phyloP scores from a whole-genome alignment of 805 yeast species.

The Teunomyces pallodes region DNA sequence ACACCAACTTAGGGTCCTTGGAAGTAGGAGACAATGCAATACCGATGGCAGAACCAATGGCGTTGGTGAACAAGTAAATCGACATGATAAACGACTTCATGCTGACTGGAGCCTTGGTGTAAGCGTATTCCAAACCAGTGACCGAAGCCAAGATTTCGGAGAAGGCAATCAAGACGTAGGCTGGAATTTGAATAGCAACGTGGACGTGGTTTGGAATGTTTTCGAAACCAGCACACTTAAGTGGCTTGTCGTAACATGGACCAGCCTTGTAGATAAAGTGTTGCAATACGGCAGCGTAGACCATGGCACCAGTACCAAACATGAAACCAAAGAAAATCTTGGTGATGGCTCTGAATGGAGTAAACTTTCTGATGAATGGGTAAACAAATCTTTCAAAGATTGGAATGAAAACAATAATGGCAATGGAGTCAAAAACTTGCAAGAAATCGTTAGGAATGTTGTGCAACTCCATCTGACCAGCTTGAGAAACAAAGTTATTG shows the following conservation, averaged over 20 bases:
- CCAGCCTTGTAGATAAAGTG: conserved; percentile 65
- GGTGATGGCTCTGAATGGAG: conserved; percentile 66
- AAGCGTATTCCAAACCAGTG: conserved; percentile 82
- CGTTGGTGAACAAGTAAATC: conserved; percentile 64
- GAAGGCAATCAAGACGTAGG: conserved; percentile 68
- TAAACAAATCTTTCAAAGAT: conserved; percentile 58
- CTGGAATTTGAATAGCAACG: conserved; percentile 70
- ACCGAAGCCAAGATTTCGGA: conserved; percentile 78
- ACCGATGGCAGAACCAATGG: conserved; percentile 77
- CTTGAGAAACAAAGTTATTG: conserved; percentile 70
- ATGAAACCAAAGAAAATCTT: conserved; percentile 71
- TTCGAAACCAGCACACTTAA: conserved; percentile 43
- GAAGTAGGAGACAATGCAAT: conserved; percentile 68
- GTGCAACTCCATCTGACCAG: conserved; percentile 70
- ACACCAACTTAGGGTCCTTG: conserved; percentile 64
- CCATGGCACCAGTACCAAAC: conserved; percentile 63
- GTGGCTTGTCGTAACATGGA: conserved; percentile 69
- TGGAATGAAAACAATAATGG: conserved; percentile 76
- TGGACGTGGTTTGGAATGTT: conserved; percentile 54
- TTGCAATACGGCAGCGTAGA: conserved; percentile 74
- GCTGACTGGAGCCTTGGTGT: conserved; percentile 72
- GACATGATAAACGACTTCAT: conserved; percentile 68
- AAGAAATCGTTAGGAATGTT: conserved; percentile 80
- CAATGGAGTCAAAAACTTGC: conserved; percentile 72
- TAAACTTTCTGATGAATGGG: conserved; percentile 42